Evolutionary conservation across 345 rosid genomes (phyloP), one percentile per base, ranked within the genome.

Genomic region (Cardiospermum halicacabum): DNA sequence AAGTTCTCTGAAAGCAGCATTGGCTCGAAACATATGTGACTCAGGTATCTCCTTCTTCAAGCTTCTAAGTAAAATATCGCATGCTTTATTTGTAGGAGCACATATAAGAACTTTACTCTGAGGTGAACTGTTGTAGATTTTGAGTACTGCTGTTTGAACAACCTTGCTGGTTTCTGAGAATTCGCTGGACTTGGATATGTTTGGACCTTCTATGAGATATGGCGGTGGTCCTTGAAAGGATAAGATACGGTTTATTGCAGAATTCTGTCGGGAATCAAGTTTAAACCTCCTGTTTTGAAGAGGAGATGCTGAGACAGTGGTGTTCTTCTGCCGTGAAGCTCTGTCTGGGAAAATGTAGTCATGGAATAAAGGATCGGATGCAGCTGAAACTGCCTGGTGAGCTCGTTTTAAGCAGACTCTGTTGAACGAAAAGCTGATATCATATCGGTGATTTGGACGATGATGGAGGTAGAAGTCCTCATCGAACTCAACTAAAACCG

Each of bases 371-470:
- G 73, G 65, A 65, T 53, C 58, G 0, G 78, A 53, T 7, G 64
- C 74, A 9, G 78, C 77, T 69, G 74, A 63, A n/a, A 76, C 50
- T 15, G 82, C 85, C 57, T 78, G 74, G 58, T 74, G 79, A 55
- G 75, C 77, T 58, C 84, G 64, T 56, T 77, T 77, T 18, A 74
- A 56, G 68, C 77, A 72, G 16, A 72, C 79, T 72, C 81, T 71
- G 66, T 74, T 80, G 66, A 74, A 77, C 13, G 84, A 80, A 73
- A 76, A 76, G 66, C 75, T 69, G 48, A 80, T 63, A 36, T 80
- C 70, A 32, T 81, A 78, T 57, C 40, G 75, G 50, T 18, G 3
- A 19, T 60, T 62, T n/a, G 77, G 11, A 31, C 0, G 28, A 56
- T 78, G 77, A 66, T 73, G 80, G 36, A 40, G 55, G 48, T 61